Evolutionary conservation across 2,329 filamentous ascomycete genomes (phyloP), one percentile per base, ranked within the genome.

Genomic region (Claviceps sp.): DNA sequence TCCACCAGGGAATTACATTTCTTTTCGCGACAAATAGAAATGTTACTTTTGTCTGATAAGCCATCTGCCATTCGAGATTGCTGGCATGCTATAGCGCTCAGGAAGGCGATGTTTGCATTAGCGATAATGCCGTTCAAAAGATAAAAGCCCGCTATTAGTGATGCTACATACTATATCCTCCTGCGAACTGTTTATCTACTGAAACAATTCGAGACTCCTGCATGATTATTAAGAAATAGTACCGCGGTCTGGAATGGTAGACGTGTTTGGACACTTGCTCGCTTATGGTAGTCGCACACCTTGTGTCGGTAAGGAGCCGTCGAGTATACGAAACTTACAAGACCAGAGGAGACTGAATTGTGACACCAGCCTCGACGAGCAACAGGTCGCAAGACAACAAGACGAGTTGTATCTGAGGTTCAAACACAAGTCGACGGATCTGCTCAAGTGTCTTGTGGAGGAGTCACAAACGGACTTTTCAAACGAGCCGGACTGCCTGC

Each of bases 401-500:
- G 16, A 17, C 38, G 10, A 40, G 5, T 26, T 11, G 17, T 41
- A 4, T 14, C 22, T 26, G 24, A 24, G 5, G 30, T 22, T 30
- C 3, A 39, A 34, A 26, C 26, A 43, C 34, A n/a, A 46, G 34
- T 30, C 16, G 17, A 26, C 17, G 8, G 5, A 19, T 7, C 16
- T 10, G 22, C 24, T 64, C 48, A 71, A 49, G 66, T 63, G 57
- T 76, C 73, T 55, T 72, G 63, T 50, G 78, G 55, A 16, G 77
- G 71, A 45, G 70, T 67, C 70, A 77, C 74, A 47, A 79, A 62
- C 1, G 78, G 76, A 55, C 77, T 82, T 63, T 82, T 82, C 56
- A 75, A 58, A 59, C 80, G 70, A 10, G 80, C 81, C 8, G 77
- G 78, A 59, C 78, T 82, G 19, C 69, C 72, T 16, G 75, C 71